Evolutionary conservation across 2,329 filamentous ascomycete species (phyloP), one percentile per base, ranked within the genome.

Genomic region (Xylariales sp.): DNA sequence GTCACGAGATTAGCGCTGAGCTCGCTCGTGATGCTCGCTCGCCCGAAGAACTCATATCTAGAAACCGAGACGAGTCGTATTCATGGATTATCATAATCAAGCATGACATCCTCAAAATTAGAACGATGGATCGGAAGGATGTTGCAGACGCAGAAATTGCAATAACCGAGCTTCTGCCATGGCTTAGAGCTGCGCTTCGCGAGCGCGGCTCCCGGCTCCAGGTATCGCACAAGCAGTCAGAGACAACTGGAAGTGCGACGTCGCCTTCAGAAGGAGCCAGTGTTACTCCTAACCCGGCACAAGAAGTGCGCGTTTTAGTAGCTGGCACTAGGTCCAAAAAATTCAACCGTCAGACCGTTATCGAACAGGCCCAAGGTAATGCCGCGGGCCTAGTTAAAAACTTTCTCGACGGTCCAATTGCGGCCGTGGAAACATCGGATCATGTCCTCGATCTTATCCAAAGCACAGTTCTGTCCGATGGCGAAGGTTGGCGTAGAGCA

Each of bases 51-150:
- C 83, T 97, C 10, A 84, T 93, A 14, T 88, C 90, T 34, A 90
- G 90, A 75, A 91, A 97, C 75, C 86, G 91, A 14, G 91, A 94
- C 64, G 91, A 93, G 72, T 86, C 86, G 34, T 92, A 97, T 78
- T 91, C 88, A 32, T 98, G 94, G 93, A 89, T 97, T 67, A 88
- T 97, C 45, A 91, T 97, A 69, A 90, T 97, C 75, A 97, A 97
- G 78, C 91, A 89, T 68, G 92, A 88, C 80, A 89, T 80, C 74
- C 85, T 97, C 55, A 97, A 97, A 80, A 87, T 97, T 71, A 93
- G 91, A 76, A 93, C 88, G 12, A 87, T 94, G 75, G 87, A 89
- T 39, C 89, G 90, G 67, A 96, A 92, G 75, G 93, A 97, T 68
- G 83, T 89, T 8, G 82, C 85, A 34, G 93, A 97, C 73, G 88